Evolutionary conservation across 768 basidiomycete species (phyloP), one percentile per base, ranked within the genome.

Genomic region (Pleurotus tuber-regium): DNA sequence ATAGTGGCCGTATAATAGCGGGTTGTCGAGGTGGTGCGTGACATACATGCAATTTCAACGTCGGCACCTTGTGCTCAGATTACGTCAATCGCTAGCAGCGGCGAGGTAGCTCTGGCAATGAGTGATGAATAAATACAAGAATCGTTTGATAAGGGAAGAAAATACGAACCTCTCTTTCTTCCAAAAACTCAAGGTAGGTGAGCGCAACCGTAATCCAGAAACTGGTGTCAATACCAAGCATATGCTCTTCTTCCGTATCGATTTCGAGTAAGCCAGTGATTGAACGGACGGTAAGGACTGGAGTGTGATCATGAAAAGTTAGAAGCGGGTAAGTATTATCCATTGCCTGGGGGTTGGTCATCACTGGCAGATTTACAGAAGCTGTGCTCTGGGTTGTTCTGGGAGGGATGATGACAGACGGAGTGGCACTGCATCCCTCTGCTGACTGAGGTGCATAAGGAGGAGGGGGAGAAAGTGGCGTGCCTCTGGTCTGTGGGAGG

Each of bases 151-250:
- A 39, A 3, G 19, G 19, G 3, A 11, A 11, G 25, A 14, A 49
- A 29, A 19, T 7, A 44, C 23, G 33, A 56, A 89, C 90, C 72
- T 90, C 89, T 59, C 87, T 75, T 57, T 91, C 88, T 59, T 79
- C 80, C 58, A 92, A 64, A 60, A 89, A 92, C 53, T 88, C 87
- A 10, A 89, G 66, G 63, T 90, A 92, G 2, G 87, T 83, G 59
- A 91, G 63, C 0, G 83, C 83, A 33, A 88, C 71, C 0, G 87
- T 80, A 39, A 92, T 74, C 84, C 88, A 92, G 61, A 92, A 92
- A 48, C 83, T 83, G 23, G 78, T 77, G 42, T 89, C 86, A 24
- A 92, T 80, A 11, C 89, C 90, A 19, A 89, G 61, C 25, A 74
- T 65, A 14, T 70, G 65, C 47, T 82, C 81, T 53, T 86, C 78